phyloP scores from a whole-genome alignment of 257 asterid species.

The Gentiana straminea region DNA sequence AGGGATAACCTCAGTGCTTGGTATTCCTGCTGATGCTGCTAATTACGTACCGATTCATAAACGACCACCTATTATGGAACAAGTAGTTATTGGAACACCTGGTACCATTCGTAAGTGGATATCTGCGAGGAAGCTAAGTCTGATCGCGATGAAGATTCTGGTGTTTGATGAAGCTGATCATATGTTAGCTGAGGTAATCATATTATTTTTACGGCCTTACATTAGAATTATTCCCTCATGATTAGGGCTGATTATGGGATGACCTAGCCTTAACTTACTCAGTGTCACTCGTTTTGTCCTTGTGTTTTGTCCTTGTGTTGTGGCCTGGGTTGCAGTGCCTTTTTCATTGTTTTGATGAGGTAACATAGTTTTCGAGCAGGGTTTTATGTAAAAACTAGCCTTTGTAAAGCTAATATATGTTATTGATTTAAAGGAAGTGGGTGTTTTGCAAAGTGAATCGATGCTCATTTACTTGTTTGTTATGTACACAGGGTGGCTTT shows the following conservation, averaged over 20 bases:
- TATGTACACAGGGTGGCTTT: constrained; percentile 56
- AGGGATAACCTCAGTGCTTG: constrained; percentile 69
- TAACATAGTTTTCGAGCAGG: too few species aligned
- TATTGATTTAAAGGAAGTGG: too few species aligned
- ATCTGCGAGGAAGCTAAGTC: constrained; percentile 51
- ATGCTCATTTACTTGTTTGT: background rate
- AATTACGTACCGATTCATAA: constrained; percentile 43
- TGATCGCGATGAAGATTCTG: constrained; percentile 70
- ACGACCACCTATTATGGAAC: constrained; percentile 57
- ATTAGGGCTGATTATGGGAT: too few species aligned
- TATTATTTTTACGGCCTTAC: background rate
- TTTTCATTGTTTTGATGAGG: too few species aligned
- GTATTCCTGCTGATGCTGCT: constrained; percentile 47
- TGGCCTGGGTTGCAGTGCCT: too few species aligned
- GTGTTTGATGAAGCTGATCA: constrained; percentile 98
- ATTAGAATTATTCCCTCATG: too few species aligned
- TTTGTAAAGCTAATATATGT: too few species aligned
- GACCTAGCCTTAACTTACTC: too few species aligned
- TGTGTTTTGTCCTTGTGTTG: too few species aligned
- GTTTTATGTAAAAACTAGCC: too few species aligned
- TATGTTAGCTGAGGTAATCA: constrained; percentile 75
- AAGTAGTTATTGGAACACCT: constrained; percentile 92
- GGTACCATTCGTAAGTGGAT: constrained; percentile 77
- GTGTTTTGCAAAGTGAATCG: too few species aligned
- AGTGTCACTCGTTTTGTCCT: too few species aligned